Evolutionary conservation across 2,329 filamentous ascomycete genomes (phyloP), one percentile per base, ranked within the genome.

Genomic region (Apiospora arundinis): DNA sequence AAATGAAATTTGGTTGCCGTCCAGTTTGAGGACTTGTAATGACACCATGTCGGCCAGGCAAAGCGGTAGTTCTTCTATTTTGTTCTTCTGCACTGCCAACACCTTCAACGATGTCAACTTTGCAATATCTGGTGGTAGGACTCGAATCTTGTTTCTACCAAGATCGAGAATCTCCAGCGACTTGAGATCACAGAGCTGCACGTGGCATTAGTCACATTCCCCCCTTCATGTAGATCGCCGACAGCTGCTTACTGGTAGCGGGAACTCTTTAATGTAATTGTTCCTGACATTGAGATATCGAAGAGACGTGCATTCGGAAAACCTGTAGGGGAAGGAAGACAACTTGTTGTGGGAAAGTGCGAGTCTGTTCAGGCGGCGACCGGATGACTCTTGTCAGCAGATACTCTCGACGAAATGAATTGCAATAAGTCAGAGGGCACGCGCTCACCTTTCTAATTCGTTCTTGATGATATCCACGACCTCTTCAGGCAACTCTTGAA

Each of bases 101-200:
- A 98, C 95, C 79, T 97, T 97, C 74, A 98, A 85, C 1, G 94
- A 97, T 6, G 91, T 92, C 77, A 98, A 86, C 78, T 91, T 94
- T 72, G 89, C 90, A 73, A 98, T 93, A 70, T 95, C 92, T 66
- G 92, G 89, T 0, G 95, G 95, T 1, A 98, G 87, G 12, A 89
- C 85, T 67, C 89, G 89, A 73, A 98, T 91, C 80, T 92, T 94
- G 80, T 98, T 98, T 76, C 93, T 90, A 80, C 95, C 95, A 70
- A 98, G 88, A 82, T 98, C 95, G 73, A 98, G 89, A 72, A 98
- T 97, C 82, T 98, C 95, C 70, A 98, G 89, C 45, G 94, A 93
- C 69, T 90, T 92, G 73, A 98, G 87, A 81, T 95, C 91, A 80
- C 95, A 95, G 72, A 98, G 89, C 95, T 97, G 79, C 28, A 74